Percentiles rank a stretch among this genome's conserved stretches.
These are phyloP conservation scores for Malus fusca DNA, from an alignment of 306 rosid species.

Conservation along the genomic window DNA sequence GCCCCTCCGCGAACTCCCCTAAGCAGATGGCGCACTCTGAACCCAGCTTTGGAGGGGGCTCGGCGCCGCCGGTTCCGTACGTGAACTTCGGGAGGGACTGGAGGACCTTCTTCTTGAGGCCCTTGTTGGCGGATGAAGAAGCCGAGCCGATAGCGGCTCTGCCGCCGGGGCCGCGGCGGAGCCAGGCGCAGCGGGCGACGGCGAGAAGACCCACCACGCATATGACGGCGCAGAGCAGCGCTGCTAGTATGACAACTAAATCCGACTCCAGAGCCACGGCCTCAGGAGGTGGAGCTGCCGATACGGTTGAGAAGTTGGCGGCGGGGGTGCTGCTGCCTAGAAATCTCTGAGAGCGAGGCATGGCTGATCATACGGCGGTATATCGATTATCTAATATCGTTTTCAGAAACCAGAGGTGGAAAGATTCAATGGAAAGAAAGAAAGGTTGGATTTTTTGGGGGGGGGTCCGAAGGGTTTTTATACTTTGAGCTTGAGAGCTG, in stretches of 20 bases:
- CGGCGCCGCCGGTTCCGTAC: slow-evolving; percentile 20
- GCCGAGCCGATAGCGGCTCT: not conserved
- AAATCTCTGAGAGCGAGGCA: slow-evolving; percentile 41
- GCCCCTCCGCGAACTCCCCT: slow-evolving; percentile 49
- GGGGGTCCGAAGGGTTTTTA: not conserved
- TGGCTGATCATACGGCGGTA: not conserved
- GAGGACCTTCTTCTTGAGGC: slow-evolving; percentile 68
- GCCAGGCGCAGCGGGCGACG: slow-evolving; percentile 80
- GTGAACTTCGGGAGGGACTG: slow-evolving; percentile 62
- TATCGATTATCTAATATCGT: too few relatives aligned
- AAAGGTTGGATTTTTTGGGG: not conserved
- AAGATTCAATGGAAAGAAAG: not conserved
- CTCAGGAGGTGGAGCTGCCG: slow-evolving; percentile 58
- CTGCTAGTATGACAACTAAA: slow-evolving; percentile 67
- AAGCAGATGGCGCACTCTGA: slow-evolving; percentile 76
- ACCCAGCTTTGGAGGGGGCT: slow-evolving; percentile 28
- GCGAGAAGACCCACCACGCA: slow-evolving; percentile 71
- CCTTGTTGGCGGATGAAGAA: slow-evolving; percentile 50
- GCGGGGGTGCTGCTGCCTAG: slow-evolving; percentile 7
- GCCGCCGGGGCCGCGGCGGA: slow-evolving; percentile 41
- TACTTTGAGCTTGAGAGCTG: not conserved
- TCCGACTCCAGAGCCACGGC: slow-evolving; percentile 51
- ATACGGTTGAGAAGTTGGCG: not conserved
- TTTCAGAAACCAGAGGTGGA: not conserved
- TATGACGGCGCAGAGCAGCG: slow-evolving; percentile 69